Base-by-base conservation (phyloP, 2,329 filamentous ascomycete species). In the Cucurbitaria berberidis region DNA sequence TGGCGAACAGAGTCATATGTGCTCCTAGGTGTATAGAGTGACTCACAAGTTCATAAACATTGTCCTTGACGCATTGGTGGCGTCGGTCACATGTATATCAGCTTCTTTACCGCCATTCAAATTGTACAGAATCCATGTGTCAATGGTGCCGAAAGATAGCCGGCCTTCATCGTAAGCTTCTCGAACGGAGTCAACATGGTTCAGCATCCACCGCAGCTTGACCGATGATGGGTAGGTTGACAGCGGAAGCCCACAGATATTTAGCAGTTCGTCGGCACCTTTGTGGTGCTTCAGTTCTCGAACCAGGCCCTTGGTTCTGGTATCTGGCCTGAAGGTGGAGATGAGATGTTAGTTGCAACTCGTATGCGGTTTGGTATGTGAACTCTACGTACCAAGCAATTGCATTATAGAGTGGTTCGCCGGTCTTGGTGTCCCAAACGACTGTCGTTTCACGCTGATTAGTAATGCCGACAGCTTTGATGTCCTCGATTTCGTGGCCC, bases 381-480 rank as follows among this genome's bases (percentile, higher is more conserved):
- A 18, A 18, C 18, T 36, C 29, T 24, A 53, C 56, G 5, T 57
- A 59, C 91, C 92, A 96, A 39, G 91, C 92, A 55, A 96, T 89
- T 52, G 91, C 91, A 68, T 93, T 92, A 78, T 90, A 84, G 15
- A 96, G 79, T 3, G 91, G 86, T 73, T 95, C 84, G 59, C 92
- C 92, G 0, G 90, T 95, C 62, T 84, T 82, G 66, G 82, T 84
- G 74, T 96, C 90, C 91, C 91, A 96, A 22, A 92, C 87, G 1
- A 96, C 81, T 1, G 89, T 90, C 1, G 92, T 96, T 76, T 96
- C 92, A 71, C 92, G 87, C 79, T 96, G 91, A 77, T 93, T 96
- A 53, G 91, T 96, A 72, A 96, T 89, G 51, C 92, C 92, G 61
- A 96, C 82, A 10, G 89, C 84, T 72, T 85, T 88, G 69, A 96